Percentiles rank a stretch among this genome's conserved stretches.
These are phyloP conservation scores for Candida cerambycidarum DNA, from an alignment of 805 yeast species.

Conservation along the genomic window DNA sequence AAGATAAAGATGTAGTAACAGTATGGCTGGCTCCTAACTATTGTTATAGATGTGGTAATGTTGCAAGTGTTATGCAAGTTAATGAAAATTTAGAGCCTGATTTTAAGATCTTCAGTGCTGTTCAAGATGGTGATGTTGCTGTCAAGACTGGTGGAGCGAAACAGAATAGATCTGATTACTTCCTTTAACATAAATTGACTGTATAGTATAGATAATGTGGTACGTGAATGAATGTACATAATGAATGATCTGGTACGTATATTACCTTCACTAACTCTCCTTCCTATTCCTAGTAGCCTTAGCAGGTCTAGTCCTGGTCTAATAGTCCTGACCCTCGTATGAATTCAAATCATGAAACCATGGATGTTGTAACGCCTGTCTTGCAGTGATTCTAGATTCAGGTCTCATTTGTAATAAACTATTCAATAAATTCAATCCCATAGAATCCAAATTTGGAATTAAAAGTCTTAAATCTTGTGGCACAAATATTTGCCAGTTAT, in stretches of 20 bases:
- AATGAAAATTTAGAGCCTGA: constrained; percentile 84
- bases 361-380: constrained; percentile 66
- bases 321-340: too few species aligned
- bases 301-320: too few species aligned
- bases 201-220: too few species aligned
- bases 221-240: too few species aligned
- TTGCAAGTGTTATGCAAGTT: constrained; percentile 96
- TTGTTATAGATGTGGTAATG: constrained; percentile 97
- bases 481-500: constrained; percentile 79
- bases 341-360: constrained; percentile 80
- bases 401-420: constrained; percentile 61
- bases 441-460: constrained; percentile 66
- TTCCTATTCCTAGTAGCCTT: too few species aligned
- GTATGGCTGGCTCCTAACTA: constrained; percentile 98
- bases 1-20: constrained; percentile 93
- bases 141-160: constrained; percentile 39
- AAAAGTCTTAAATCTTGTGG: constrained; percentile 80
- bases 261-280: too few species aligned
- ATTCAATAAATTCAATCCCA: constrained; percentile 67
- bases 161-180: constrained; percentile 48
- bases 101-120: constrained; percentile 93
- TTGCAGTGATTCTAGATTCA: constrained; percentile 57
- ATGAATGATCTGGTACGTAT: too few species aligned
- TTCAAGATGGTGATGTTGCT: constrained; percentile 70
- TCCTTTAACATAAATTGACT: constrained; percentile 24